Base-by-base conservation (phyloP, 148 eudicot genomes). In the Chenopodium album region DNA sequence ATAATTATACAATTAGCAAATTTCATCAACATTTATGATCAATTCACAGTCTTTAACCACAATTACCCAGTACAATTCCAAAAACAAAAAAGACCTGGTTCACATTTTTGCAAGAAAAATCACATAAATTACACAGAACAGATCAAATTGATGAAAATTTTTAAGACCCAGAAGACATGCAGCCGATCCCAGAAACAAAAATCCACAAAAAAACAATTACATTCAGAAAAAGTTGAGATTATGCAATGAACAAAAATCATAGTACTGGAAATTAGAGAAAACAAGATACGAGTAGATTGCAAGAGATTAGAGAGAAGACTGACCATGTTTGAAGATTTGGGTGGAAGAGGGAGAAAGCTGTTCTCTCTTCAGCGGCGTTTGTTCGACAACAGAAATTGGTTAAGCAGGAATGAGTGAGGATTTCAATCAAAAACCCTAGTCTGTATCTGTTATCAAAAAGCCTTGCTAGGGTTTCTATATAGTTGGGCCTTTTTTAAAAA, bases 301-400 rank as follows among this genome's bases (percentile, higher is more conserved):
- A 37, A 37, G 41, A 37, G 41, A 37, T 37, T 37, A 37, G 41
- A 59, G 48, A 56, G 78, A 0, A 12, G 47, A 76, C 78, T 56
- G 46, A 76, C 78, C 78, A 76, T 76, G 66, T 1, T 54, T 56
- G 48, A 76, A 76, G 64, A 60, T 76, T 54, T 29, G 11, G 9
- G 56, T 56, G 29, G 20, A 50, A n/a, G 46, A 71, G 31, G 46
- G 31, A 46, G 17, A 73, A 23, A 14, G 23, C 0, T 22, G 68
- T 64, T 64, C 68, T 23, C 29, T 64, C 68, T 26, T 64, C 28
- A 23, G 68, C 68, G 12, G 68, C 68, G 29, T 12, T 64, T 4
- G 13, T 26, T 64, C 29, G 26, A 64, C 29, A n/a, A 64, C 26
- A 73, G 26, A 2, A 5, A n/a, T 20, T 41, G 19, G 44, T 37